A percentile compares a stretch with the other conserved stretches of the same genome.
Evolutionary conservation across 2,329 filamentous ascomycete genomes (phyloP).

Genomic region (Raffaelea deltoideospora): DNA sequence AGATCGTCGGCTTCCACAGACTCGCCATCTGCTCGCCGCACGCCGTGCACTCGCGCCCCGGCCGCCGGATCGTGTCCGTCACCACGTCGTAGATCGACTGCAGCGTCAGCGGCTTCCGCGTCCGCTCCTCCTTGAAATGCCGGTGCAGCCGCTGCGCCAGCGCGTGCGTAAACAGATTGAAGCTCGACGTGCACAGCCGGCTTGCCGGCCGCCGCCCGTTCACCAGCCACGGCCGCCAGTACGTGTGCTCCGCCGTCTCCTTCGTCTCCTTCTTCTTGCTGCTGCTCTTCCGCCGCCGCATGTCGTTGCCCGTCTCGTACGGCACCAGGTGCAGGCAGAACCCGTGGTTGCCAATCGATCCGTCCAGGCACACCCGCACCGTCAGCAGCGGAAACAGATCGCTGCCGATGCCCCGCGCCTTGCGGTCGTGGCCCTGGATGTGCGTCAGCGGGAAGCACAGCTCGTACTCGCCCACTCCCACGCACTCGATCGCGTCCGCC

Average conservation of each 20-base stretch:
- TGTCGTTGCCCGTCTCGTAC: too few relatives aligned
- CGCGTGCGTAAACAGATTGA: constrained; percentile 10
- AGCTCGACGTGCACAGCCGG: constrained; percentile 8
- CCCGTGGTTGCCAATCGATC: constrained; percentile 1
- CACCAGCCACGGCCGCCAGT: too few relatives aligned
- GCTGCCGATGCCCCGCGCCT: constrained; percentile 8
- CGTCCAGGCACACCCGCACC: constrained; percentile 12
- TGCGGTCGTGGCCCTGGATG: constrained; percentile 7
- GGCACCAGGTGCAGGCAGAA: constrained; percentile 12
- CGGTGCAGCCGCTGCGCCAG: constrained; percentile 8
- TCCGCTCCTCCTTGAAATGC: constrained; percentile 2
- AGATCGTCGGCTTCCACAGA: constrained; percentile 10
- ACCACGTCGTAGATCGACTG: constrained; percentile 7
- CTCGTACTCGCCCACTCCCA: constrained; percentile 10
- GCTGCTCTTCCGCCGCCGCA: too few relatives aligned
- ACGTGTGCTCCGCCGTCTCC: too few relatives aligned
- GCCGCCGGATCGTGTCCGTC: constrained; percentile 5
- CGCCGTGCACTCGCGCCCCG: constrained; percentile 8
- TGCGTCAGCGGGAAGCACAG: constrained; percentile 11
- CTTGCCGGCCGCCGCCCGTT: constrained; percentile 1
- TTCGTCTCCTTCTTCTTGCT: too few relatives aligned
- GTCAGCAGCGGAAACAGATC: constrained; percentile 8
- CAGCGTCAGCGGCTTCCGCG: not conserved
- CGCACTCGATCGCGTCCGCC: constrained; percentile 8
- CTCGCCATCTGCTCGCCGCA: constrained; percentile 5